Percentiles rank a stretch among this genome's conserved stretches.
Conservation (phyloP, 768 basidiomycete genomes). For the Mycena polygramma region DNA sequence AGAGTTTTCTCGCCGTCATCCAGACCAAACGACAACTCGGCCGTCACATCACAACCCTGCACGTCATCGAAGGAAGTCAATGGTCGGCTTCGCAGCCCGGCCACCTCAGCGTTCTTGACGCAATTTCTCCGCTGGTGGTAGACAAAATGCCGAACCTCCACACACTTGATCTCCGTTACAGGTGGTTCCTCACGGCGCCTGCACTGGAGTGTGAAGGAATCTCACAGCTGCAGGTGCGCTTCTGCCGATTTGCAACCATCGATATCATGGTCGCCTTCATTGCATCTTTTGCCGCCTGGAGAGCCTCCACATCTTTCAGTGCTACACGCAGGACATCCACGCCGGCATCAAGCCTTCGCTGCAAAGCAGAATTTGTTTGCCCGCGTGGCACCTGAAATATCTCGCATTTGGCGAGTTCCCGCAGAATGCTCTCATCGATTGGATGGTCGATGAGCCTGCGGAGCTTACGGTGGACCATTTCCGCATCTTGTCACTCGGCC, state of each 20-base stretch:
- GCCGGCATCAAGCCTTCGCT: neutral
- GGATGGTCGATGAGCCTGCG: slow-evolving; percentile 14
- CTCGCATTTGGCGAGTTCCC: slow-evolving; percentile 31
- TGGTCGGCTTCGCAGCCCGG: neutral
- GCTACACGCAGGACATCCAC: neutral
- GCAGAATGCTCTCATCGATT: slow-evolving; percentile 20
- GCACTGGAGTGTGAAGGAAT: neutral
- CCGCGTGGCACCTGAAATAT: slow-evolving; percentile 18
- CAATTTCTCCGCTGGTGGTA: neutral
- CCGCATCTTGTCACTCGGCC: slow-evolving; percentile 20
- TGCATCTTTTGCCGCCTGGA: slow-evolving; percentile 19
- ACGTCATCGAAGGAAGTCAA: neutral
- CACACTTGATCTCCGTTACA: slow-evolving; percentile 19
- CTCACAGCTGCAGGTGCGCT: slow-evolving; percentile 16
- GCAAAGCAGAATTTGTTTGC: neutral
- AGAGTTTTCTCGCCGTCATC: slow-evolving; percentile 14
- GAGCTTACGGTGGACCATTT: slow-evolving; percentile 20
- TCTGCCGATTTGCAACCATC: slow-evolving; percentile 13
- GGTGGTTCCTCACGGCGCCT: neutral
- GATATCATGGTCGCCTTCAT: slow-evolving; percentile 24
- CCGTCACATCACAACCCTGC: neutral
- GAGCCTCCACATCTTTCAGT: slow-evolving; percentile 30
- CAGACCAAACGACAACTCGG: neutral
- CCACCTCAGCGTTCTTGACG: neutral
- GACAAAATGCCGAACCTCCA: slow-evolving; percentile 3